Base-by-base conservation (phyloP, 2,329 filamentous ascomycete genomes). In the Pestalotiopsis sp. region DNA sequence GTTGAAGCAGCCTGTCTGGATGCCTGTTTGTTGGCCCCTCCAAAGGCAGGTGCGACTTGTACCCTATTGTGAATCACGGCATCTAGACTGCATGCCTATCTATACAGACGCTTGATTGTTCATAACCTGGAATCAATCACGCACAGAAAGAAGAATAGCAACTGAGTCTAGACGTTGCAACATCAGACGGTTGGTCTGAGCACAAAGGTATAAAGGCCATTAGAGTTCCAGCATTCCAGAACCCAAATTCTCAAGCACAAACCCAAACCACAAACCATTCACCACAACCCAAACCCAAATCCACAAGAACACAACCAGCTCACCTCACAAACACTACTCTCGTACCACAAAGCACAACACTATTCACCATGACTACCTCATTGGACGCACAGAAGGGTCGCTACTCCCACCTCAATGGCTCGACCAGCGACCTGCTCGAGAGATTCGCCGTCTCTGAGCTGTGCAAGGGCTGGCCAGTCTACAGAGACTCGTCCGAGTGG, bases 381-480 rank as follows among this genome's bases (percentile, higher is more conserved):
- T 11, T 68, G 6, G 78, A 80, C 38, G 77, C 78, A 5, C 78
- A 80, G 65, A 71, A 72, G 61, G 73, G 72, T 68, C 69, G 69
- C 65, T 84, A 81, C 74, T 81, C 79, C 59, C 84, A 86, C 76
- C 78, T 83, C 75, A 86, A 86, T 73, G 85, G 85, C 66, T 73
- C 76, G 9, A 63, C 71, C 2, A 71, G 73, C 31, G 81, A 85
- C 52, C 74, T 85, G 4, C 78, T 85, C 14, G 80, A 84, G 69
- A 81, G 85, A 25, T 75, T 85, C 25, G 80, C 80, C 67, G 79
- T 87, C 7, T 80, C 84, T 1, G 84, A 87, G 75, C 76, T 87
- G n/a, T 86, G 84, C 78, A 86, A 85, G 73, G 85, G 84, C 59
- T 87, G 85, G 85, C 84, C 85, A 2, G 82, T 87, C 49, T 87